Evolutionary conservation across 345 rosid species (phyloP).

Genomic region (Luvunga scandens): DNA sequence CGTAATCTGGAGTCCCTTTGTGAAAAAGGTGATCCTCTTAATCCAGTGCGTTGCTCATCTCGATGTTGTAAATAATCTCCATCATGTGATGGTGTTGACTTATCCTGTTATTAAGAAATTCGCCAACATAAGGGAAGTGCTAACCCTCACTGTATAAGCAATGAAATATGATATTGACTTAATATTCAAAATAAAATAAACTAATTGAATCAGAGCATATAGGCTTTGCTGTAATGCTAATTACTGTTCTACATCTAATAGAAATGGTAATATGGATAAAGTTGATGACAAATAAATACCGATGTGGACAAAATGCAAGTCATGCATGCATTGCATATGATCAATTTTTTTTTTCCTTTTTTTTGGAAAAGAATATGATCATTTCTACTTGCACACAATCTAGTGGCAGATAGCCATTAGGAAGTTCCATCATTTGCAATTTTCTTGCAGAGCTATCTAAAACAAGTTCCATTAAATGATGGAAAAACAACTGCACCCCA

Average conservation of each 20-base stretch:
- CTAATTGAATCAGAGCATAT: background rate
- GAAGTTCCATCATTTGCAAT: background rate
- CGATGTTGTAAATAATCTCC: slow-evolving; percentile 53
- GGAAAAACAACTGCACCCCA: background rate
- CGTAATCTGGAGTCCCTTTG: slow-evolving; percentile 65
- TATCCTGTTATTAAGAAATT: slow-evolving; percentile 72
- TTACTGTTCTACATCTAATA: background rate
- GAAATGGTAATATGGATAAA: background rate
- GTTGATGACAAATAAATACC: background rate
- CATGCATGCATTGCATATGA: background rate
- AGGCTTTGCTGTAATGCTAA: background rate
- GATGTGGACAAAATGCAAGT: background rate
- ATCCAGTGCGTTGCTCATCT: slow-evolving; percentile 48
- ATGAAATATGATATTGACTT: slow-evolving; percentile 5
- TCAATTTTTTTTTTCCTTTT: background rate
- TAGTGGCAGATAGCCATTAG: background rate
- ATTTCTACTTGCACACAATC: background rate
- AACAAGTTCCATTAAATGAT: background rate
- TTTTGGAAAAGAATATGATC: no score
- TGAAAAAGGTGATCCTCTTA: slow-evolving; percentile 54
- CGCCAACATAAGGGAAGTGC: slow-evolving; percentile 35
- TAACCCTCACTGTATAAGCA: slow-evolving; percentile 21
- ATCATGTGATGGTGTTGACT: slow-evolving; percentile 49
- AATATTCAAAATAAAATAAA: background rate
- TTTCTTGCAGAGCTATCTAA: background rate